Percentiles rank a stretch among this genome's conserved stretches.
These are phyloP conservation scores for Ophiostoma ulmi DNA, from an alignment of 2,329 filamentous ascomycete genomes.

Conservation along the genomic window DNA sequence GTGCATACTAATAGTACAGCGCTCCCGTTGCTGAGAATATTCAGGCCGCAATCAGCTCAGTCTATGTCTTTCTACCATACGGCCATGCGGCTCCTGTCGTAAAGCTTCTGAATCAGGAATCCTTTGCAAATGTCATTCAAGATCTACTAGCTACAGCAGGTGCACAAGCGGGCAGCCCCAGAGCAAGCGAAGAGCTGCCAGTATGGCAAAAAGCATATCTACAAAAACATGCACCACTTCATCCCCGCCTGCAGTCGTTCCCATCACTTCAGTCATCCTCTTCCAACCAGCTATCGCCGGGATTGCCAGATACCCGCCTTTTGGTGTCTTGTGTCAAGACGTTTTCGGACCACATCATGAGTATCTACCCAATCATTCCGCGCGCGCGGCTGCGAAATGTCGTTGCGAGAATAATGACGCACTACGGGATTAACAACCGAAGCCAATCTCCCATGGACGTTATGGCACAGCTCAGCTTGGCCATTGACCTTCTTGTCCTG, in stretches of 20 bases:
- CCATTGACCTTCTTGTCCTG: conserved; percentile 25
- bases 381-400: conserved; percentile 10
- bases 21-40: not conserved
- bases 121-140: conserved; percentile 16
- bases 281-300: not conserved
- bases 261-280: not conserved
- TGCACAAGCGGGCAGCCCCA: not conserved
- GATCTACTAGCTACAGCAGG: not conserved
- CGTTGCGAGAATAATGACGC: conserved; percentile 4
- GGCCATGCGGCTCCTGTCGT: conserved; percentile 17
- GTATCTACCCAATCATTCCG: conserved; percentile 23
- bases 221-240: not conserved
- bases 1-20: not conserved
- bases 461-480: conserved; percentile 2
- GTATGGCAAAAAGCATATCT: not conserved
- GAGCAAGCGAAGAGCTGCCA: not conserved
- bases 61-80: conserved; percentile 14
- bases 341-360: conserved; percentile 22
- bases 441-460: not conserved
- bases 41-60: not conserved
- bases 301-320: not conserved
- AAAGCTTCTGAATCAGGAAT: conserved; percentile 17
- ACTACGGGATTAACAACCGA: not conserved
- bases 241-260: not conserved
- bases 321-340: conserved; percentile 17